Evolutionary conservation across 176 grass and related monocot genomes (phyloP).

Genomic region (Musa beccarii): DNA sequence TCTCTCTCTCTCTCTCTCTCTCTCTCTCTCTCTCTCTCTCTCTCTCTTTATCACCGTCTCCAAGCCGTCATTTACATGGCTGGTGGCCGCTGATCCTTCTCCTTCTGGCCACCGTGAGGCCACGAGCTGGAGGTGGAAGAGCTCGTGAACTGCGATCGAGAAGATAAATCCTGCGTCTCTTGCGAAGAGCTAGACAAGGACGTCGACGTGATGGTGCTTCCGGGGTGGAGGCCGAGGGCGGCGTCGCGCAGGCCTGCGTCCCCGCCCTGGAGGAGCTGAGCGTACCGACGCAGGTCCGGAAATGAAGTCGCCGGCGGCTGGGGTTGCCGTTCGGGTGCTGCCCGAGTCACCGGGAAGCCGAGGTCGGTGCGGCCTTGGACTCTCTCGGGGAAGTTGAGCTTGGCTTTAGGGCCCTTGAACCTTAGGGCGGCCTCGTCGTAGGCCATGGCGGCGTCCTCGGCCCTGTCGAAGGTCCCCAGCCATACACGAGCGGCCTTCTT

Average conservation of each 20-base stretch:
- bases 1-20: no score
- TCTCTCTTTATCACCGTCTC: no score
- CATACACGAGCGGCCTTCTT: slow-evolving; percentile 59
- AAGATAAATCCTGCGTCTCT: slow-evolving; percentile 56
- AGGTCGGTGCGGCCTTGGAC: slow-evolving; percentile 73
- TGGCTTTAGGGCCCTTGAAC: slow-evolving; percentile 72
- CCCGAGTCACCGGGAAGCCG: slow-evolving; percentile 36
- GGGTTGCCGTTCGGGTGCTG: neutral
- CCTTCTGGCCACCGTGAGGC: slow-evolving; percentile 22
- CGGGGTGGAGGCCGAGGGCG: neutral
- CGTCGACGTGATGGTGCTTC: neutral
- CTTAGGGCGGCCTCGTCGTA: slow-evolving; percentile 60
- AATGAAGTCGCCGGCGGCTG: slow-evolving; percentile 25
- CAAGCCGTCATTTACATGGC: no score
- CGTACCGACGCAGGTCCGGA: slow-evolving; percentile 67
- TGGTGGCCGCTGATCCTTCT: slow-evolving; percentile 14
- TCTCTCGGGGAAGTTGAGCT: slow-evolving; percentile 80
- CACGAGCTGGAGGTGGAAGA: slow-evolving; percentile 30
- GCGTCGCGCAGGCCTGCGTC: neutral
- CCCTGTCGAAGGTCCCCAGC: slow-evolving; percentile 69
- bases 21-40: no score
- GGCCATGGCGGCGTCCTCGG: slow-evolving; percentile 53
- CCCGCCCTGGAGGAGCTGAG: slow-evolving; percentile 64
- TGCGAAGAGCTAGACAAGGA: slow-evolving; percentile 26
- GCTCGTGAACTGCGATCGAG: slow-evolving; percentile 43